Evolutionary conservation across 306 rosid genomes (phyloP), one percentile per base, ranked within the genome.

Genomic region (Vicia faba): DNA sequence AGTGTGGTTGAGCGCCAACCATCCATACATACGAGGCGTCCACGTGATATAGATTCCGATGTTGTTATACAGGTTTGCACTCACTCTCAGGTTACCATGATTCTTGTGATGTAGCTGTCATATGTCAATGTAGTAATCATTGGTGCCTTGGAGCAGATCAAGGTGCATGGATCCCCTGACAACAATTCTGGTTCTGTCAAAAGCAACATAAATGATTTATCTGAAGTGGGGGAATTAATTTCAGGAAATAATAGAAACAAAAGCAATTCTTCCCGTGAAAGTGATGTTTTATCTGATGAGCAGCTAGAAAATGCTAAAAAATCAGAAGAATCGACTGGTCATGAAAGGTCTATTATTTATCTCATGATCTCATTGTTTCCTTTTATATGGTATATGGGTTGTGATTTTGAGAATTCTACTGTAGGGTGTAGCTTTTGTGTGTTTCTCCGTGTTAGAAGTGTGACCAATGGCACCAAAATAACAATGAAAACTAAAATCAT

Each of bases 31-130:
- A 66, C 61, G 36, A 76, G 76, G 66, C 84, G 75, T 68, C 85
- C 90, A 60, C 79, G 76, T 38, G 20, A 43, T 80, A 78, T 77
- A 79, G 86, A 84, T 75, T 77, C 89, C 64, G 85, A 84, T 82
- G 92, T 86, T 55, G 76, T 89, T 68, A 86, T 89, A 81, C 84
- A 89, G 92, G 96, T 89, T 29, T 55, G 75, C 57, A 60, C 49
- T 72, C 48, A 40, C 68, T 50, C 66, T 36, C 45, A 72, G 38
- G 49, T 72, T 70, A 39, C 68, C 51, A 70, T 46, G 29, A 45
- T 45, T 40, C 20, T 70, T 60, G 26, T 76, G 59, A 20, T 70
- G 49, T 65, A 39, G 50, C 46, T 51, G 56, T 55, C 20, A 39
- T 51, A 53, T 74, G 33, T 70, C 46, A 48, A 71, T 54, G 49